Conservation (phyloP, 116 monocot species). For the Papilionanthe hybrid region DNA sequence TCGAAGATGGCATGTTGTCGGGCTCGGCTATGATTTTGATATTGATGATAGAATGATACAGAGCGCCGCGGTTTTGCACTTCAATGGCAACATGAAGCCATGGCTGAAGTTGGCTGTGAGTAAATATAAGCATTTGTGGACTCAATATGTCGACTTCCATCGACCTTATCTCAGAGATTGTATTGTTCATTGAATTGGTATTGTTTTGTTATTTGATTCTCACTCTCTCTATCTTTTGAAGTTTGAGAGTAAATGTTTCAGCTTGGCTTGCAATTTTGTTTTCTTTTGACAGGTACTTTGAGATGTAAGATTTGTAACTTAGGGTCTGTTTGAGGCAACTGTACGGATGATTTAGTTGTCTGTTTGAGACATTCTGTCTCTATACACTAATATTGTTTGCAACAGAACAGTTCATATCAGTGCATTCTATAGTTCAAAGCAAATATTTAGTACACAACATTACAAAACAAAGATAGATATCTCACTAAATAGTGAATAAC, state of each 20-base stretch:
- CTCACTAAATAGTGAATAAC: too few species aligned
- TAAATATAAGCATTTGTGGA: constrained; percentile 37
- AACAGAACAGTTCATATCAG: too few species aligned
- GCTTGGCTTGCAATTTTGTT: background rate
- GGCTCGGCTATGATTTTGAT: constrained; percentile 39
- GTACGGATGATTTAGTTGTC: too few species aligned
- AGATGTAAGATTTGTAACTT: too few species aligned
- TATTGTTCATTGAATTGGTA: constrained; percentile 16
- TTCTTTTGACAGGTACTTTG: background rate
- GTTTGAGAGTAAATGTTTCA: background rate
- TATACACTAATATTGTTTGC: too few species aligned
- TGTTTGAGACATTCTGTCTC: too few species aligned
- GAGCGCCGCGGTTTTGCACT: constrained; percentile 49
- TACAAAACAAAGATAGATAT: too few species aligned
- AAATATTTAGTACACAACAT: too few species aligned
- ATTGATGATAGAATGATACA: constrained; percentile 53
- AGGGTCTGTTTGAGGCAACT: too few species aligned
- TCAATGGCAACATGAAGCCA: constrained; percentile 52
- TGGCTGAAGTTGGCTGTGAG: constrained; percentile 42
- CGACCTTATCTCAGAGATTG: constrained; percentile 29
- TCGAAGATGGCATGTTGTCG: constrained; percentile 53
- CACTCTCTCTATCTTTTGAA: background rate
- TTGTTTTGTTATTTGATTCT: background rate
- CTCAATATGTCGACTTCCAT: constrained; percentile 24
- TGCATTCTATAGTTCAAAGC: too few species aligned